These are phyloP conservation scores for Panaeolus cyanescens DNA, from an alignment of 768 basidiomycete genomes.

Conservation along the genomic window DNA sequence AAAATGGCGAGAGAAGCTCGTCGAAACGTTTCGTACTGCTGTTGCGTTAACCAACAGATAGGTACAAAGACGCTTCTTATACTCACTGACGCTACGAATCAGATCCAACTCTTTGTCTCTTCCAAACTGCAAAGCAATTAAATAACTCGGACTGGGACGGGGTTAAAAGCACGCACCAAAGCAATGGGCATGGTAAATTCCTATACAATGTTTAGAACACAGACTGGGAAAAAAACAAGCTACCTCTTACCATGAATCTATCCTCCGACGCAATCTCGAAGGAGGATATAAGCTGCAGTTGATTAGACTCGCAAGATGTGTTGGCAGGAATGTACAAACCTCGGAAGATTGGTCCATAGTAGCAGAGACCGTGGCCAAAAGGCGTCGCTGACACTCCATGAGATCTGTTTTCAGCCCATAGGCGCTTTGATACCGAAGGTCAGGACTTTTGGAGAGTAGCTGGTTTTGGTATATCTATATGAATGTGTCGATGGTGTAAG, in stretches of 20 bases:
- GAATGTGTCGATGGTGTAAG: neutral
- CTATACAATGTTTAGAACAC: slow-evolving; percentile 27
- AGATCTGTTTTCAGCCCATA: slow-evolving; percentile 70
- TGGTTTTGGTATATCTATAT: slow-evolving; percentile 20
- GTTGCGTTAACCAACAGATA: neutral
- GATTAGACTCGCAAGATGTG: slow-evolving; percentile 1
- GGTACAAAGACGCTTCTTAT: neutral
- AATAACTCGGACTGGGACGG: neutral
- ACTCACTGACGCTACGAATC: slow-evolving; percentile 67
- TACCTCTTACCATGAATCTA: slow-evolving; percentile 56
- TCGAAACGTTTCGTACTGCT: slow-evolving; percentile 50
- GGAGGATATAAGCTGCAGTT: slow-evolving; percentile 57
- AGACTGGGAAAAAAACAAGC: neutral
- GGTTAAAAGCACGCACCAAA: slow-evolving; percentile 42
- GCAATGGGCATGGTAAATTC: slow-evolving; percentile 72
- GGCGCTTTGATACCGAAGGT: slow-evolving; percentile 71
- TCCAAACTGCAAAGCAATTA: slow-evolving; percentile 49
- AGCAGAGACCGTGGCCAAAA: slow-evolving; percentile 60
- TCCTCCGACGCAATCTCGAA: slow-evolving; percentile 71
- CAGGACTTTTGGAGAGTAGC: slow-evolving; percentile 71
- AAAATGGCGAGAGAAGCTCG: slow-evolving; percentile 60
- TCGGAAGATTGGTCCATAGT: slow-evolving; percentile 59
- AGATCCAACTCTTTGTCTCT: slow-evolving; percentile 70
- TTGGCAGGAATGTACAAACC: slow-evolving; percentile 29
- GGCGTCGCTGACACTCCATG: slow-evolving; percentile 64